phyloP scores from a whole-genome alignment of 2,329 filamentous ascomycete species.

The Magnaporthiopsis rhizophila region DNA sequence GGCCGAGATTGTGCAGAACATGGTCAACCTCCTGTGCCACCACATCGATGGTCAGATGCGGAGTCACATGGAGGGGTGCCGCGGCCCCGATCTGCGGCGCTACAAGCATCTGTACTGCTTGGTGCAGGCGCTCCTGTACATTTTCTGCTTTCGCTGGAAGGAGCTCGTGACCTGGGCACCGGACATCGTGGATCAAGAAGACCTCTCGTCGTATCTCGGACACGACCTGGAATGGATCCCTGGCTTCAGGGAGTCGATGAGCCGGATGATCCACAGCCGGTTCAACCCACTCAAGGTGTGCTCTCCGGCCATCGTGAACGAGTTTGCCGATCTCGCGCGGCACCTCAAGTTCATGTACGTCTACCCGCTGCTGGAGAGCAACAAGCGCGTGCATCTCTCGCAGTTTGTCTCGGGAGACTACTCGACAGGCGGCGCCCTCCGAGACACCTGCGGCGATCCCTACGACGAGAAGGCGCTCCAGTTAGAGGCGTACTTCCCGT shows the following conservation, averaged over 20 bases:
- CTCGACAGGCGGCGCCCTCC: conserved; percentile 44
- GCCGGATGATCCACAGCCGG: conserved; percentile 72
- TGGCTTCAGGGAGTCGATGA: conserved; percentile 64
- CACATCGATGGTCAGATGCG: conserved; percentile 70
- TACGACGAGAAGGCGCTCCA: conserved; percentile 74
- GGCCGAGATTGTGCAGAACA: conserved; percentile 66
- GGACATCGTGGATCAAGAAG: conserved; percentile 54
- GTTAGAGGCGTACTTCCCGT: conserved; percentile 92
- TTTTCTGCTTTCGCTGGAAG: conserved; percentile 97
- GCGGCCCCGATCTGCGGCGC: conserved; percentile 75
- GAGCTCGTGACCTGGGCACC: conserved; percentile 65
- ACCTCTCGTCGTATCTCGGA: conserved; percentile 51
- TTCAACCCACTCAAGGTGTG: conserved; percentile 96
- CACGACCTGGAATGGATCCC: conserved; percentile 74
- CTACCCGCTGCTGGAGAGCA: conserved; percentile 78
- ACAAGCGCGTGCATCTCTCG: conserved; percentile 79
- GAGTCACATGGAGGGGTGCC: conserved; percentile 64
- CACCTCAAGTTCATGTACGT: conserved; percentile 86
- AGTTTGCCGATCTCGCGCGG: conserved; percentile 83
- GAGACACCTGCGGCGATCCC: conserved; percentile 41
- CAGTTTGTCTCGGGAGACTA: conserved; percentile 55
- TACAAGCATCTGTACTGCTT: conserved; percentile 83
- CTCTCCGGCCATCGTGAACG: conserved; percentile 78
- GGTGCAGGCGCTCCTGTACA: conserved; percentile 84
- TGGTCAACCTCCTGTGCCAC: conserved; percentile 70